These are phyloP conservation scores for Eimeria necatrix DNA, from an alignment of 169 alveolate genomes.

Conservation along the genomic window DNA sequence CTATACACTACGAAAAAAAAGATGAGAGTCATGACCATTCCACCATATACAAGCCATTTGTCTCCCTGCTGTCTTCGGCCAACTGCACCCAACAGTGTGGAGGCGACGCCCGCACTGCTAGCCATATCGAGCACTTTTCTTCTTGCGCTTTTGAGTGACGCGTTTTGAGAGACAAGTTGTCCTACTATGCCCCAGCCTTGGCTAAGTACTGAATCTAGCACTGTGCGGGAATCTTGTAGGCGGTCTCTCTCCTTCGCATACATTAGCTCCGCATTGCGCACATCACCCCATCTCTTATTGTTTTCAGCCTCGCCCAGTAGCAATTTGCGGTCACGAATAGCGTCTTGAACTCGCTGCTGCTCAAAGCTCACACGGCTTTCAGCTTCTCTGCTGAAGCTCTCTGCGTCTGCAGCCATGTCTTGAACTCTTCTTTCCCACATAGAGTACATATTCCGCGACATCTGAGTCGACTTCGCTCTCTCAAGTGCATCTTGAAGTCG, in stretches of 20 bases:
- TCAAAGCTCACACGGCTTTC: conserved; percentile 72
- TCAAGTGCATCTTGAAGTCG: conserved; percentile 61
- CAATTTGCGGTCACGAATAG: conserved; percentile 62
- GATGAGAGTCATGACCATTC: conserved; percentile 75
- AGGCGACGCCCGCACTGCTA: conserved; percentile 76
- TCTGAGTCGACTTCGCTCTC: not conserved
- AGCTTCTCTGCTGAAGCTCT: conserved; percentile 75
- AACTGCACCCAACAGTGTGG: conserved; percentile 76
- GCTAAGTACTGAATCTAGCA: conserved; percentile 74
- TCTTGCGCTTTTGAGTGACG: conserved; percentile 70
- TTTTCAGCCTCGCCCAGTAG: conserved; percentile 48
- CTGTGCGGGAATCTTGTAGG: conserved; percentile 65
- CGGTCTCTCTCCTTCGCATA: conserved; percentile 76
- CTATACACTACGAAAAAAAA: conserved; percentile 80
- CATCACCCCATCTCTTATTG: conserved; percentile 69
- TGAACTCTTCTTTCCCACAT: conserved; percentile 63
- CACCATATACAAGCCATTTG: conserved; percentile 70
- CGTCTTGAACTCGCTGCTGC: conserved; percentile 73
- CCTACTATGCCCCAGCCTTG: conserved; percentile 77
- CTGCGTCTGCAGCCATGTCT: conserved; percentile 69
- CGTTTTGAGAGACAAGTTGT: conserved; percentile 73
- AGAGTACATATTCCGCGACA: conserved; percentile 54
- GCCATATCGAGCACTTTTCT: conserved; percentile 79
- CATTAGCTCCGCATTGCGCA: conserved; percentile 71
- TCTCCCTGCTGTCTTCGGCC: conserved; percentile 73